phyloP scores from a whole-genome alignment of 768 basidiomycete species.

The Pisolithus marmoratus region DNA sequence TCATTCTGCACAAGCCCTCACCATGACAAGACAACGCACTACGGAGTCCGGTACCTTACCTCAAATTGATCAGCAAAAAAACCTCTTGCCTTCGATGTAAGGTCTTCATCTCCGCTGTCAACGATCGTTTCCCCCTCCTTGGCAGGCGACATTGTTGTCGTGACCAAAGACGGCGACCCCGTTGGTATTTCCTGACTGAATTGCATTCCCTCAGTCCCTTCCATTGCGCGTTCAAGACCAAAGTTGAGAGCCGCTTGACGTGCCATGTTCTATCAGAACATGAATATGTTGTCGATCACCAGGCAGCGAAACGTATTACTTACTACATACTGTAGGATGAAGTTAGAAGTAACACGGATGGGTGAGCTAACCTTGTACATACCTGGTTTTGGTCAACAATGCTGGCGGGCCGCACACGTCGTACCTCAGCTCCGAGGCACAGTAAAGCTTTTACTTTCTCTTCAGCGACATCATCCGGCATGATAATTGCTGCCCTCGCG shows the following conservation, averaged over 20 bases:
- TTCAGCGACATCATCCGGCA: slow-evolving; percentile 84
- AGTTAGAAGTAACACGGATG: slow-evolving; percentile 6
- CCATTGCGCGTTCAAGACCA: slow-evolving; percentile 36
- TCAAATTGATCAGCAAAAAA: slow-evolving; percentile 98
- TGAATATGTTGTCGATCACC: neutral
- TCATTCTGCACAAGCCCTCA: slow-evolving; percentile 49
- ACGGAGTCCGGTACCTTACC: slow-evolving; percentile 21
- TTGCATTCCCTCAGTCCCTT: slow-evolving; percentile 10
- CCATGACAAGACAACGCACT: neutral
- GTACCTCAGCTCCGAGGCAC: slow-evolving; percentile 84
- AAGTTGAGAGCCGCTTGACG: slow-evolving; percentile 73
- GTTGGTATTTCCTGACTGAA: slow-evolving; percentile 35
- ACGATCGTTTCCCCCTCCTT: slow-evolving; percentile 25
- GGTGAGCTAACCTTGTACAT: slow-evolving; percentile 10
- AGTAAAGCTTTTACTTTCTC: slow-evolving; percentile 86
- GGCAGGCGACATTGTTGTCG: slow-evolving; percentile 43
- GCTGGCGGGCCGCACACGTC: slow-evolving; percentile 87
- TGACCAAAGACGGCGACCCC: slow-evolving; percentile 47
- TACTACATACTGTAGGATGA: slow-evolving; percentile 53
- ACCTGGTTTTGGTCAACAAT: slow-evolving; percentile 97
- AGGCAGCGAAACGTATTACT: slow-evolving; percentile 21
- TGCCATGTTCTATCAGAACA: slow-evolving; percentile 69
- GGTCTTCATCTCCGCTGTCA: slow-evolving; percentile 6
- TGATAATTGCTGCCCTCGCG: slow-evolving; percentile 63
- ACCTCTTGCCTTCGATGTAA: slow-evolving; percentile 55